A percentile compares a stretch with the other conserved stretches of the same genome.
phyloP scores from a whole-genome alignment of 2,329 filamentous ascomycete genomes.

The Talaromyces verruculosus region DNA sequence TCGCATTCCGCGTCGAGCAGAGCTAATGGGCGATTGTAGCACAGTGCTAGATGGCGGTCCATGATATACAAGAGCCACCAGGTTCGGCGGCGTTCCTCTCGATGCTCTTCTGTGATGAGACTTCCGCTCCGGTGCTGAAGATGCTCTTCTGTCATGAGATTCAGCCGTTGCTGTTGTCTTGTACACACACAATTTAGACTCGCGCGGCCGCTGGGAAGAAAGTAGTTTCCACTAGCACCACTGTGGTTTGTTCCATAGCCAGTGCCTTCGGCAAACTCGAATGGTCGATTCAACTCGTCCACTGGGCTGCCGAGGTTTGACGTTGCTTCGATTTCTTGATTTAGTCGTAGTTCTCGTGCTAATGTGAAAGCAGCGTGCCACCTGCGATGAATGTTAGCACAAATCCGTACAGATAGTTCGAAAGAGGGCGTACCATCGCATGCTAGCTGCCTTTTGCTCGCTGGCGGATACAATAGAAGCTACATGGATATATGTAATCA shows the following conservation, averaged over 20 bases:
- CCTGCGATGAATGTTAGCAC: constrained; percentile 25
- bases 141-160: constrained; percentile 69
- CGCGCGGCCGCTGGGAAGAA: constrained; percentile 41
- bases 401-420: neutral
- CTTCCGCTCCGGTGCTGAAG: constrained; percentile 67
- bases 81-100: constrained; percentile 82
- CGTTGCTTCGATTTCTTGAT: constrained; percentile 66
- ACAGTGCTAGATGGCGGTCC: constrained; percentile 84
- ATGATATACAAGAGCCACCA: constrained; percentile 95
- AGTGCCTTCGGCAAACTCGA: constrained; percentile 36
- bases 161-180: constrained; percentile 26
- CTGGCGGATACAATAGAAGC: constrained; percentile 90
- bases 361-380: constrained; percentile 95
- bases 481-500: constrained; percentile 87
- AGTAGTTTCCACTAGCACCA: constrained; percentile 13
- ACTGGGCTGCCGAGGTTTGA: constrained; percentile 31
- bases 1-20: constrained; percentile 86
- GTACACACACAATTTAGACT: constrained; percentile 41
- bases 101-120: constrained; percentile 65
- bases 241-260: constrained; percentile 49
- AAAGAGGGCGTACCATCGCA: constrained; percentile 64
- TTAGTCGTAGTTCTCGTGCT: constrained; percentile 81
- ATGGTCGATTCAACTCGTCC: constrained; percentile 33
- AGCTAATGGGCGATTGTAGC: constrained; percentile 87
- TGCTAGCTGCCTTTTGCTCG: constrained; percentile 90